A percentile compares a stretch with the other conserved stretches of the same genome.
These are phyloP conservation scores for Kwoniella dendrophila DNA, from an alignment of 768 basidiomycete genomes.

Conservation along the genomic window DNA sequence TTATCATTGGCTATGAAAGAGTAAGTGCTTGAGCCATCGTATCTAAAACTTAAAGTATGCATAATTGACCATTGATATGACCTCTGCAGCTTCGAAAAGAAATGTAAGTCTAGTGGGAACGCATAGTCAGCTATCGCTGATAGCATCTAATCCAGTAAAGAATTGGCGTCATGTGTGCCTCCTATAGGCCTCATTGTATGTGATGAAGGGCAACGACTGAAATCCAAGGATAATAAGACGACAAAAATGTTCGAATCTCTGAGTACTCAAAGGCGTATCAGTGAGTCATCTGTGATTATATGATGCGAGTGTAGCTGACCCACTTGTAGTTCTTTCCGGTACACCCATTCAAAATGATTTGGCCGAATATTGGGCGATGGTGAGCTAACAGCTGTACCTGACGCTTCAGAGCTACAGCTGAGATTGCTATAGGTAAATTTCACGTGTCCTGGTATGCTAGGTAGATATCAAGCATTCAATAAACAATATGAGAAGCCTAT, in stretches of 20 bases:
- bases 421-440: constrained; percentile 70
- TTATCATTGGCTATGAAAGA: constrained; percentile 94
- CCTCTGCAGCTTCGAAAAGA: constrained; percentile 65
- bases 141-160: constrained; percentile 43
- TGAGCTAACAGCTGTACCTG: constrained; percentile 54
- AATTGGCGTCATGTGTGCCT: constrained; percentile 60
- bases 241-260: constrained; percentile 80
- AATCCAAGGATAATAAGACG: constrained; percentile 83
- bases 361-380: constrained; percentile 95
- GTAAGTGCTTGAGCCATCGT: constrained; percentile 27
- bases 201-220: constrained; percentile 96
- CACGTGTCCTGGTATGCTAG: constrained; percentile 87
- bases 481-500: constrained; percentile 83
- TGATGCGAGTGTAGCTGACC: neutral
- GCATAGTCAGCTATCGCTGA: neutral
- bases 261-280: constrained; percentile 73
- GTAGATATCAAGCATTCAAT: constrained; percentile 55
- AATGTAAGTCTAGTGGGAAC: constrained; percentile 66
- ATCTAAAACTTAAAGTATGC: neutral
- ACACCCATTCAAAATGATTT: constrained; percentile 98
- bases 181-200: constrained; percentile 91
- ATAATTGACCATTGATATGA: constrained; percentile 7
- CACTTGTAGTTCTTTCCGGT: constrained; percentile 70
- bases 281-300: constrained; percentile 20
- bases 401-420: neutral